phyloP scores from a whole-genome alignment of 2,329 filamentous ascomycete species.

The Sarocladium brachiariae region DNA sequence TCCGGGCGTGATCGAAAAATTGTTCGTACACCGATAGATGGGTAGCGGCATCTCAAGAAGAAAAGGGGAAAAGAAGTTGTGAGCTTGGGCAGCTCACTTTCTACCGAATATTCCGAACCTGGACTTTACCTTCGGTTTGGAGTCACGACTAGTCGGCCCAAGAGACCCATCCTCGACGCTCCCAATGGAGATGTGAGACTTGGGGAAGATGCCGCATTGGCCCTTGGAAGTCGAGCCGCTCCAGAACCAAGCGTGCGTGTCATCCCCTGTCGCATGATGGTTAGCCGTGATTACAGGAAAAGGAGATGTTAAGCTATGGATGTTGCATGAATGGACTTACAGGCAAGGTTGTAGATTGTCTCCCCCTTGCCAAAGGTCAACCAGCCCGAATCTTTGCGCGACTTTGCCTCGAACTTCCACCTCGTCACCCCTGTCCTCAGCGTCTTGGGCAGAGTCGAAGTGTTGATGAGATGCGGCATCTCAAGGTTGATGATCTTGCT shows the following conservation, averaged over 20 bases:
- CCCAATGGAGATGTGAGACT: constrained; percentile 13
- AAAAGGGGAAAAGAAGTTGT: background rate
- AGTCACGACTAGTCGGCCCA: background rate
- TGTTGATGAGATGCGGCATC: constrained; percentile 17
- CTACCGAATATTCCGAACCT: background rate
- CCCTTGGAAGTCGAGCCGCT: constrained; percentile 27
- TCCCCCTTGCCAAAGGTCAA: constrained; percentile 36
- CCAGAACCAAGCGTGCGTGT: constrained; percentile 30
- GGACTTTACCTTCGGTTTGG: background rate
- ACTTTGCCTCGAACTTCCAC: constrained; percentile 25
- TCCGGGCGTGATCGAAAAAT: no score
- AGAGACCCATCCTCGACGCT: constrained; percentile 12
- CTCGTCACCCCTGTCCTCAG: constrained; percentile 21
- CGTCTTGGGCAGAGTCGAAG: constrained; percentile 13
- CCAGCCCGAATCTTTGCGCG: constrained; percentile 12
- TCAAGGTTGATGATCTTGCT: constrained; percentile 21
- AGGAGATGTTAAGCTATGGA: background rate
- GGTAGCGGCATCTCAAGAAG: no score
- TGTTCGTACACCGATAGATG: no score
- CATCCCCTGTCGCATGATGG: constrained; percentile 14
- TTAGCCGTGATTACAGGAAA: no score
- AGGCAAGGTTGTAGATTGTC: constrained; percentile 41
- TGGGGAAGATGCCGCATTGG: constrained; percentile 26
- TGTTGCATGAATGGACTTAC: constrained; percentile 12
- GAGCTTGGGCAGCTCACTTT: background rate